Evolutionary conservation across 1,139 yeast genomes (phyloP).

Genomic region (Yamadazyma spencermartinsiae): DNA sequence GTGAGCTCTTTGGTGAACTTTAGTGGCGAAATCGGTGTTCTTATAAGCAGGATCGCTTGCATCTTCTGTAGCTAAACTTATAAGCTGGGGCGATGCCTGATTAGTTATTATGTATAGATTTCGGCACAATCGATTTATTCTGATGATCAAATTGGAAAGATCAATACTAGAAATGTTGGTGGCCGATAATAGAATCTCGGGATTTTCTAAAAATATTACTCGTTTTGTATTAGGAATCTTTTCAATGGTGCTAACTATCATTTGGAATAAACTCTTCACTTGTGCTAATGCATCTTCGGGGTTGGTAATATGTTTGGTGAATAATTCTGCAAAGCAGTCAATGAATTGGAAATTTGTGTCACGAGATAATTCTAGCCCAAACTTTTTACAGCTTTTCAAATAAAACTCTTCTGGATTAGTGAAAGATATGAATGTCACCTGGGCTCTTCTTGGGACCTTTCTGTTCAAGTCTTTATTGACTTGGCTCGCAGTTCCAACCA

Average conservation of each 20-base stretch:
- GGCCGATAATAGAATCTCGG: constrained; percentile 51
- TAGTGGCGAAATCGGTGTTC: constrained; percentile 47
- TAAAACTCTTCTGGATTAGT: constrained; percentile 38
- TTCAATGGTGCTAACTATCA: constrained; percentile 15
- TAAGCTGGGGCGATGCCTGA: constrained; percentile 40
- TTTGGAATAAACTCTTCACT: constrained; percentile 25
- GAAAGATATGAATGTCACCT: constrained; percentile 47
- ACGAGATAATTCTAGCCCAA: constrained; percentile 39
- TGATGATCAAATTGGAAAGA: constrained; percentile 34
- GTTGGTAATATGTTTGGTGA: constrained; percentile 27
- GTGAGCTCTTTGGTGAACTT: constrained; percentile 51
- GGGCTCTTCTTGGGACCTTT: constrained; percentile 21
- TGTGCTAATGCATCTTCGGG: constrained; percentile 22
- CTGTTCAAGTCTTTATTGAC: constrained; percentile 35
- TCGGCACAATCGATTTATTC: constrained; percentile 35
- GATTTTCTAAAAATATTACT: constrained; percentile 44
- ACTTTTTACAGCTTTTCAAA: constrained; percentile 40
- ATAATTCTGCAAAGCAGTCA: constrained; percentile 46
- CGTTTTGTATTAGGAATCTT: constrained; percentile 16
- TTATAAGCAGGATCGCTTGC: constrained; percentile 35
- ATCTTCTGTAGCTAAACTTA: constrained; percentile 31
- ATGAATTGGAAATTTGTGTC: constrained; percentile 38
- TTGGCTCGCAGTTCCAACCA: constrained; percentile 41
- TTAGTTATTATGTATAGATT: constrained; percentile 36
- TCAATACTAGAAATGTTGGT: constrained; percentile 34